phyloP scores from a whole-genome alignment of 495 filamentous ascomycete genomes.

The Chlorociboria aeruginascens region DNA sequence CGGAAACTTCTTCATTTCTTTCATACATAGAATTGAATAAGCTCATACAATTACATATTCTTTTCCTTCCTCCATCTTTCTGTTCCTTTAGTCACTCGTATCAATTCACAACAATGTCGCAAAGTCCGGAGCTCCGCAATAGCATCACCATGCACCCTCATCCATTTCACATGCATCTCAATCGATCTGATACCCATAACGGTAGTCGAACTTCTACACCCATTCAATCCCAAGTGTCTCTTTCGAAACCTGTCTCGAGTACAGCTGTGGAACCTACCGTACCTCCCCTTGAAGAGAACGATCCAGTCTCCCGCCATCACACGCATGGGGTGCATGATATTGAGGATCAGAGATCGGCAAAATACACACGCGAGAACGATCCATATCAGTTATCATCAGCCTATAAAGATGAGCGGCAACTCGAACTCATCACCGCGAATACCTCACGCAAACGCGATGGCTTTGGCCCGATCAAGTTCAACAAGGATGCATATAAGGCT shows the following conservation, averaged over 20 bases:
- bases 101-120: conserved; percentile 6
- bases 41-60: too few relatives aligned
- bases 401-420: conserved; percentile 67
- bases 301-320: conserved; percentile 34
- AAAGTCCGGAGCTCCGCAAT: conserved; percentile 24
- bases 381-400: conserved; percentile 70
- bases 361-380: conserved; percentile 52
- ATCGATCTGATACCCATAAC: conserved; percentile 16
- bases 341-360: conserved; percentile 47
- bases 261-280: conserved; percentile 29
- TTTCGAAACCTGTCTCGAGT: conserved; percentile 26
- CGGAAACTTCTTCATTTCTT: too few relatives aligned
- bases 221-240: conserved; percentile 11
- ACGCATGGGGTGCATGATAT: conserved; percentile 34
- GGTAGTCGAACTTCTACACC: conserved; percentile 14
- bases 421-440: conserved; percentile 71
- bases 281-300: conserved; percentile 26
- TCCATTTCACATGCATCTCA: conserved; percentile 29
- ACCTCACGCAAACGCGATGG: conserved; percentile 58
- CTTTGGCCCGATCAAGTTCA: conserved; percentile 30
- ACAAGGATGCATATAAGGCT: conserved; percentile 31
- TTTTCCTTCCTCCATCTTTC: too few relatives aligned
- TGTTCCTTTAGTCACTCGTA: too few relatives aligned
- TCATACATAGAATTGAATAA: too few relatives aligned
- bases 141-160: conserved; percentile 33